A percentile compares a stretch with the other conserved stretches of the same genome.
These are phyloP conservation scores for Petunia secreta DNA, from an alignment of 257 asterid species.

Conservation along the genomic window DNA sequence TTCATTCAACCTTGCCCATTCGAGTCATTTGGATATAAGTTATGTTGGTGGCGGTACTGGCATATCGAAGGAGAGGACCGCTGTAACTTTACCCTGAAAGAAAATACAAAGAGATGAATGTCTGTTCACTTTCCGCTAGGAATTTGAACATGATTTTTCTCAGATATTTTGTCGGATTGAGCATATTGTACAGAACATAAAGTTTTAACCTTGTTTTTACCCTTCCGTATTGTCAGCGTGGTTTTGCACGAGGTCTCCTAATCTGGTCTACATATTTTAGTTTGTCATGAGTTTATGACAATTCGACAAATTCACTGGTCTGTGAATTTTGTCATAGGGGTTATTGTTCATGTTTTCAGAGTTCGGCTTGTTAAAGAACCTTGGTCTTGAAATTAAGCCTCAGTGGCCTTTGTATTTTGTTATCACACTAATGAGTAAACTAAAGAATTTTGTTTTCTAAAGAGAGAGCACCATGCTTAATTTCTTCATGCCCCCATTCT, in stretches of 20 bases:
- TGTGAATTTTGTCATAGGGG: background rate
- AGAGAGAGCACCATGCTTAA: background rate
- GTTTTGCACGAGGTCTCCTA: background rate
- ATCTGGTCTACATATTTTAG: background rate
- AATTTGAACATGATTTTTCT: conserved; percentile 27
- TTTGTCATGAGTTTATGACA: background rate
- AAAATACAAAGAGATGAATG: conserved; percentile 21
- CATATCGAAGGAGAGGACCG: conserved; percentile 21
- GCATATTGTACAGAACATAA: conserved; percentile 48
- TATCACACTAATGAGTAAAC: background rate
- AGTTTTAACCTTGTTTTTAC: conserved; percentile 31
- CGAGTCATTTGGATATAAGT: background rate
- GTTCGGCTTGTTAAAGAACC: conserved; percentile 2
- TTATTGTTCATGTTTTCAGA: background rate
- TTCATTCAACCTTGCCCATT: background rate
- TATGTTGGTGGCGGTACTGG: conserved; percentile 4
- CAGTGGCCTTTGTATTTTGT: conserved; percentile 7
- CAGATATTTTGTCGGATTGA: conserved; percentile 33
- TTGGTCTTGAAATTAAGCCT: background rate
- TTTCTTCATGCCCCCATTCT: background rate
- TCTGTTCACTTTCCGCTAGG: conserved; percentile 30
- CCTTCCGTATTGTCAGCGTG: background rate
- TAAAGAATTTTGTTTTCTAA: background rate
- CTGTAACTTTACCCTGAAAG: conserved; percentile 30
- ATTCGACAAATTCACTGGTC: background rate